These are phyloP conservation scores for Fusarium pseudonygamai DNA, from an alignment of 2,329 filamentous ascomycete species.

Conservation along the genomic window DNA sequence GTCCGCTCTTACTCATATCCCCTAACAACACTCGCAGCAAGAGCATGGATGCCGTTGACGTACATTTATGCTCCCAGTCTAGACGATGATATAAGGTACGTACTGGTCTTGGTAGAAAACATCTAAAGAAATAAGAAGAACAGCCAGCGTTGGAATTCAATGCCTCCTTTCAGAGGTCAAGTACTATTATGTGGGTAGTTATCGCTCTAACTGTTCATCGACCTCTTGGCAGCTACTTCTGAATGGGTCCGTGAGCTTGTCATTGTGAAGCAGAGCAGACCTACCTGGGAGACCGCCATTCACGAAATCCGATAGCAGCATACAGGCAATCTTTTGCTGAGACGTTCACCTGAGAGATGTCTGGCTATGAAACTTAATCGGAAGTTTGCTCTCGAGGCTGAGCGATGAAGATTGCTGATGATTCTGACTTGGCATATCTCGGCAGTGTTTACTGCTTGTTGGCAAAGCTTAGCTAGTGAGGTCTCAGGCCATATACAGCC, in stretches of 20 bases:
- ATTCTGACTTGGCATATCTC: not conserved
- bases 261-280: not conserved
- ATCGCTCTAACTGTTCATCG: accelerated
- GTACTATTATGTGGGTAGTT: not conserved
- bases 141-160: not conserved
- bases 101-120: accelerated
- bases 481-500: too few species aligned
- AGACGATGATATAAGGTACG: not conserved
- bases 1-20: too few species aligned
- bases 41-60: accelerated
- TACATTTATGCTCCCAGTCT: accelerated
- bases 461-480: not conserved
- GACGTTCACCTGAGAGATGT: not conserved
- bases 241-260: not conserved
- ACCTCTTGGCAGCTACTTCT: not conserved
- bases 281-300: not conserved
- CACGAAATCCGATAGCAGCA: not conserved
- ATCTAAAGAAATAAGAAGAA: not conserved
- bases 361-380: not conserved
- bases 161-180: not conserved
- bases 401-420: accelerated
- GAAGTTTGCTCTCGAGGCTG: too few species aligned
- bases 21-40: accelerated
- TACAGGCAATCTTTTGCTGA: not conserved
- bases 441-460: not conserved